These are phyloP conservation scores for Fusarium duplospermum DNA, from an alignment of 2,329 filamentous ascomycete species.

Conservation along the genomic window DNA sequence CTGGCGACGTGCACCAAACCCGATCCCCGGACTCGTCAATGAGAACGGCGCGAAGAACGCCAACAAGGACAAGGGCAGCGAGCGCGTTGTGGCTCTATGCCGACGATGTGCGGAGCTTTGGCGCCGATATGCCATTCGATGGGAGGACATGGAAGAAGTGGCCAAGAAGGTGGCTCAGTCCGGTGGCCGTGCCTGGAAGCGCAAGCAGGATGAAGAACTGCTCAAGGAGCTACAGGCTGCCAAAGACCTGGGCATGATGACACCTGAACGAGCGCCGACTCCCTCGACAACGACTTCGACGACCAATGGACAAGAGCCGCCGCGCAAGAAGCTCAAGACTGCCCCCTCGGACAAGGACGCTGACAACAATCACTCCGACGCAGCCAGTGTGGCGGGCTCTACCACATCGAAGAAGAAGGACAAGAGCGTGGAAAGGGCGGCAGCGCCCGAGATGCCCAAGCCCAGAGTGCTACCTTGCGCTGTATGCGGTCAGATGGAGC, in stretches of 20 bases:
- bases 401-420: slow-evolving; percentile 69
- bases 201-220: slow-evolving; percentile 91
- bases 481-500: slow-evolving; percentile 81
- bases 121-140: slow-evolving; percentile 95
- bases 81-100: slow-evolving; percentile 85
- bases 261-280: slow-evolving; percentile 57
- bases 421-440: slow-evolving; percentile 64
- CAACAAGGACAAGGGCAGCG: slow-evolving; percentile 80
- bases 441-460: slow-evolving; percentile 80
- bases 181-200: slow-evolving; percentile 86
- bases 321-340: slow-evolving; percentile 74
- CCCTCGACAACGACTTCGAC: slow-evolving; percentile 43
- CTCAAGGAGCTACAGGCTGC: slow-evolving; percentile 77
- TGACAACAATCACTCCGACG: slow-evolving; percentile 60
- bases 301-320: slow-evolving; percentile 60
- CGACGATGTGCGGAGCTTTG: slow-evolving; percentile 91
- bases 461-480: slow-evolving; percentile 85
- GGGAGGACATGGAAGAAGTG: slow-evolving; percentile 93
- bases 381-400: slow-evolving; percentile 53
- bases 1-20: slow-evolving; percentile 90
- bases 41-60: slow-evolving; percentile 68
- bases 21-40: slow-evolving; percentile 75
- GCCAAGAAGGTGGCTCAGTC: slow-evolving; percentile 85
- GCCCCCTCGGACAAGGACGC: slow-evolving; percentile 62
- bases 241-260: slow-evolving; percentile 66